A percentile compares a stretch with the other conserved stretches of the same genome.
These are phyloP conservation scores for Phlyctochytrium planicorne DNA, from an alignment of 192 early-diverging fungal species.

Conservation along the genomic window DNA sequence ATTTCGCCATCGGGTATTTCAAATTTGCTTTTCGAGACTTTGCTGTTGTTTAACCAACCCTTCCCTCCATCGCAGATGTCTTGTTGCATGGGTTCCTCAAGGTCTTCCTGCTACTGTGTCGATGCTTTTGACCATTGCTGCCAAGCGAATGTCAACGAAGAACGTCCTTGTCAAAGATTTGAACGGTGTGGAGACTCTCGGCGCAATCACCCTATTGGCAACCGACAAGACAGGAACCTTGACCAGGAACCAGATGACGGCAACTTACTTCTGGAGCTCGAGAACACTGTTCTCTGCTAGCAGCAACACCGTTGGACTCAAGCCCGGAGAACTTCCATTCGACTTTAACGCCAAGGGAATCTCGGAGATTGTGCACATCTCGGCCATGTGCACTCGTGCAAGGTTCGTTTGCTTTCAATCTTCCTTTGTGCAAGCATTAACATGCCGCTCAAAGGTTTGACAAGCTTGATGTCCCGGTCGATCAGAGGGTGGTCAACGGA, in stretches of 20 bases:
- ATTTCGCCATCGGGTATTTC: slow-evolving; percentile 90
- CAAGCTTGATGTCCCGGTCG: slow-evolving; percentile 80
- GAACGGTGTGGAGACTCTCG: slow-evolving; percentile 94
- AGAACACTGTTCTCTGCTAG: slow-evolving; percentile 58
- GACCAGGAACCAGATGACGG: slow-evolving; percentile 96
- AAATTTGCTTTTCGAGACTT: slow-evolving; percentile 22
- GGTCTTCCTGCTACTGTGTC: slow-evolving; percentile 94
- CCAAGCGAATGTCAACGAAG: slow-evolving; percentile 86
- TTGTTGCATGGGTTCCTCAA: slow-evolving; percentile 89
- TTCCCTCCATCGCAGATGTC: no score
- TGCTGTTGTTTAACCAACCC: neutral
- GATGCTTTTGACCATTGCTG: slow-evolving; percentile 90
- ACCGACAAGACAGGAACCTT: slow-evolving; percentile 98
- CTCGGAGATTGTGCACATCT: slow-evolving; percentile 75
- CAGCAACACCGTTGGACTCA: slow-evolving; percentile 12
- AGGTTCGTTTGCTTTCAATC: no score
- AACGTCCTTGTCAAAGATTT: slow-evolving; percentile 96
- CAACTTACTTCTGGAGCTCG: slow-evolving; percentile 86
- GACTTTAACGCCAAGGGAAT: slow-evolving; percentile 58
- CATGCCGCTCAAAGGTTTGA: slow-evolving; percentile 73
- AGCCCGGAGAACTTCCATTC: slow-evolving; percentile 28
- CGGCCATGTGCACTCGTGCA: slow-evolving; percentile 79
- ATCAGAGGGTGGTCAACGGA: slow-evolving; percentile 75
- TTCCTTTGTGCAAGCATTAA: neutral
- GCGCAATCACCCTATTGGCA: slow-evolving; percentile 93